A percentile compares a stretch with the other conserved stretches of the same genome.
These are phyloP conservation scores for Ceriops decandra DNA, from an alignment of 345 rosid species.

Conservation along the genomic window DNA sequence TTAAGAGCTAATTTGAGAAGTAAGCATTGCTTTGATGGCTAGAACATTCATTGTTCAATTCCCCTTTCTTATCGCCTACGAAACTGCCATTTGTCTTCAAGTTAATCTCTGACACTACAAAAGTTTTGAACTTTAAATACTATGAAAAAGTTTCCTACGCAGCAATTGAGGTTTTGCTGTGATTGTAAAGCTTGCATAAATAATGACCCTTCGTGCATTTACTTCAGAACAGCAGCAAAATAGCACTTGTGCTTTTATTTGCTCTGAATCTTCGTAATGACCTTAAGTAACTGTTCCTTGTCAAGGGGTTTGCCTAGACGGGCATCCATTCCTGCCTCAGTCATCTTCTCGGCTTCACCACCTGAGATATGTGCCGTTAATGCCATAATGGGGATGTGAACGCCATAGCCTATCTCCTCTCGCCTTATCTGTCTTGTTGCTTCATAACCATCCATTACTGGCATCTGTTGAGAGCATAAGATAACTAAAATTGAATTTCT, in stretches of 20 bases:
- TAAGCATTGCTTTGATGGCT: too few relatives aligned
- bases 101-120: too few relatives aligned
- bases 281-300: neutral
- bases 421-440: constrained; percentile 22
- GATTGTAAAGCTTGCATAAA: neutral
- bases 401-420: constrained; percentile 11
- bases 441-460: constrained; percentile 25
- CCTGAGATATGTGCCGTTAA: constrained; percentile 16
- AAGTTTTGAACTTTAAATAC: too few relatives aligned
- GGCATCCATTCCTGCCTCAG: constrained; percentile 24
- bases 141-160: too few relatives aligned
- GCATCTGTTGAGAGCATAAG: constrained; percentile 17
- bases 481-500: neutral
- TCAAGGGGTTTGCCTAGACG: constrained; percentile 9
- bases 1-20: too few relatives aligned
- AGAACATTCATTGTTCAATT: too few relatives aligned
- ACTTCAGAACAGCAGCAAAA: neutral
- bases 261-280: neutral
- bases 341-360: neutral
- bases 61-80: too few relatives aligned
- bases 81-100: too few relatives aligned
- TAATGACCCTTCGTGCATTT: neutral
- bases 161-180: too few relatives aligned
- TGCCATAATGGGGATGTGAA: constrained; percentile 19
- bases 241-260: neutral